Evolutionary conservation across 352 stramenopile genomes (phyloP).

Genomic region (Albugo laibachii): DNA sequence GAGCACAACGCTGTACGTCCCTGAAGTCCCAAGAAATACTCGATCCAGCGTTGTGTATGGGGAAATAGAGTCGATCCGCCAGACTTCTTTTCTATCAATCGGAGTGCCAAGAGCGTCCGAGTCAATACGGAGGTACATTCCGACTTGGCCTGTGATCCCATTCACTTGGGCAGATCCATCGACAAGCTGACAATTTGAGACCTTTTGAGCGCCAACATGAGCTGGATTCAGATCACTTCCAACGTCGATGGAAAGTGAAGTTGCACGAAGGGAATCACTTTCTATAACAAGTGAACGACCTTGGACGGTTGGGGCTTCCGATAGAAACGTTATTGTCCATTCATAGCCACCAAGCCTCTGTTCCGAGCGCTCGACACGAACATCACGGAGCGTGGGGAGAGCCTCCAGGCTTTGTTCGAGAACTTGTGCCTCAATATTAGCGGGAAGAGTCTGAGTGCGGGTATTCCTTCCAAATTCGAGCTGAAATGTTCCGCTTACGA

Average conservation of each 20-base stretch:
- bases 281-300: slow-evolving; percentile 17
- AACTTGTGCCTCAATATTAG: slow-evolving; percentile 30
- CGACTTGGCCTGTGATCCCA: slow-evolving; percentile 14
- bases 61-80: too few relatives aligned
- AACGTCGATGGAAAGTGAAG: slow-evolving; percentile 15
- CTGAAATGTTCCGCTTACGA: slow-evolving; percentile 54
- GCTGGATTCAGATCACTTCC: slow-evolving; percentile 19
- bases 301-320: slow-evolving; percentile 26
- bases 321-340: slow-evolving; percentile 63
- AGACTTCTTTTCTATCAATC: too few relatives aligned
- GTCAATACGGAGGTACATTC: slow-evolving; percentile 33
- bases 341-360: slow-evolving; percentile 26
- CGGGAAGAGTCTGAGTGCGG: slow-evolving; percentile 27
- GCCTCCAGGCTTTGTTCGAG: slow-evolving; percentile 38
- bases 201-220: slow-evolving; percentile 16
- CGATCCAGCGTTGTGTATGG: slow-evolving; percentile 20
- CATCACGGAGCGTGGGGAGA: slow-evolving; percentile 31
- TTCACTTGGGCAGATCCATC: slow-evolving; percentile 6
- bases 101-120: not conserved
- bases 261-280: slow-evolving; percentile 13
- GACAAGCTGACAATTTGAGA: not conserved
- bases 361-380: slow-evolving; percentile 55
- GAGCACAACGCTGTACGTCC: slow-evolving; percentile 18
- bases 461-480: slow-evolving; percentile 26
- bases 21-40: slow-evolving; percentile 16